Percentiles rank a stretch among this genome's conserved stretches.
These are phyloP conservation scores for Alternaria viburni DNA, from an alignment of 2,329 filamentous ascomycete species.

Conservation along the genomic window DNA sequence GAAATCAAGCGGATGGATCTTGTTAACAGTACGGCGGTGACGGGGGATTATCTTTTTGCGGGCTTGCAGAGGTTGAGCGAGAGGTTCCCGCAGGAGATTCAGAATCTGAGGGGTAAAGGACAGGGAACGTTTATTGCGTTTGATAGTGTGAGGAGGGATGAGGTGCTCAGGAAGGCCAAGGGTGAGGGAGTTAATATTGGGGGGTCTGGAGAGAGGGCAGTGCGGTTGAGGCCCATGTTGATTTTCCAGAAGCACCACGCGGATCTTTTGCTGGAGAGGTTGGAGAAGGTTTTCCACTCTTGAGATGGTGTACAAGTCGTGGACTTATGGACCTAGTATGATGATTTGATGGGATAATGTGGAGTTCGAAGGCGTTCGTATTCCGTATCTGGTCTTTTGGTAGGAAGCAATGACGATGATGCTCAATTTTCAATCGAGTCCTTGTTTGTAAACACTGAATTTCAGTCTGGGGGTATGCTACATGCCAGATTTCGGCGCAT, in stretches of 20 bases:
- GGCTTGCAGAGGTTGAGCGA: conserved; percentile 71
- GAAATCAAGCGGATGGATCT: conserved; percentile 79
- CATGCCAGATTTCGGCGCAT: too few relatives aligned
- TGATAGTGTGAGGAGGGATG: conserved; percentile 80
- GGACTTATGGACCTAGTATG: neutral
- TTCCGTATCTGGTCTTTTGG: neutral
- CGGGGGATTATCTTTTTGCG: conserved; percentile 78
- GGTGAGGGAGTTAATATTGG: conserved; percentile 84
- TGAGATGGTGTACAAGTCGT: neutral
- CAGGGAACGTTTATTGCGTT: conserved; percentile 94
- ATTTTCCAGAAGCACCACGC: conserved; percentile 92
- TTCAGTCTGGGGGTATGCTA: neutral
- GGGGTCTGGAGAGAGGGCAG: conserved; percentile 75
- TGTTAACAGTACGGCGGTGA: conserved; percentile 77
- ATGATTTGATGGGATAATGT: neutral
- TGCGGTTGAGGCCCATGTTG: conserved; percentile 86
- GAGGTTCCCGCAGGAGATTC: conserved; percentile 77
- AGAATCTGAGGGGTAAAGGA: conserved; percentile 84
- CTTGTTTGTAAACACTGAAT: neutral
- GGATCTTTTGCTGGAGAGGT: conserved; percentile 77
- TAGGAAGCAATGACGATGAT: neutral
- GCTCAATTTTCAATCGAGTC: neutral
- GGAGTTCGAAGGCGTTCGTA: neutral
- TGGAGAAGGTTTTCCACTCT: conserved; percentile 69
- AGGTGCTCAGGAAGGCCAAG: conserved; percentile 81